Conservation (phyloP, 306 rosid genomes). For the Cicer chorassanicum region DNA sequence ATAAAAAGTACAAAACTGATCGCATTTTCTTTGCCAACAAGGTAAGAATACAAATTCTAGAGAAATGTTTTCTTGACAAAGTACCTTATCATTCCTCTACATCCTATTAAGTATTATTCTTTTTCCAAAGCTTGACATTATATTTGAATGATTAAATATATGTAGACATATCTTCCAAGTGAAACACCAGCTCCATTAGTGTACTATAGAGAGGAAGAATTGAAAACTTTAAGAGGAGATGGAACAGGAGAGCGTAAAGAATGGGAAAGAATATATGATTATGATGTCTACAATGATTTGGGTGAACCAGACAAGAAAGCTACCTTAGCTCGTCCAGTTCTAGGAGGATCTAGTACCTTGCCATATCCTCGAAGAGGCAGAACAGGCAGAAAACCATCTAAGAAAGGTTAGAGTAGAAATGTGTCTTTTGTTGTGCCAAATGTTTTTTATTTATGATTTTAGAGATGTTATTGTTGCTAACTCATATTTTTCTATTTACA, state of each 20-base stretch:
- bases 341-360: slow-evolving; percentile 64
- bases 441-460: background rate
- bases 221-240: slow-evolving; percentile 65
- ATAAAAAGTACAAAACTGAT: slow-evolving; percentile 28
- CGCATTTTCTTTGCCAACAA: slow-evolving; percentile 75
- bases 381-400: slow-evolving; percentile 63
- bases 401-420: slow-evolving; percentile 52
- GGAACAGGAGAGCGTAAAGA: slow-evolving; percentile 74
- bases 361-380: slow-evolving; percentile 91
- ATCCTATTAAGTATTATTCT: no score
- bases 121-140: no score
- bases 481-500: slow-evolving; percentile 2
- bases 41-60: slow-evolving; percentile 14
- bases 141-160: background rate
- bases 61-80: no score
- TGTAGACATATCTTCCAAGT: slow-evolving; percentile 73
- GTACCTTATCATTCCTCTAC: no score
- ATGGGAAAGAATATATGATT: slow-evolving; percentile 78
- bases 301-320: slow-evolving; percentile 58
- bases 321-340: slow-evolving; percentile 60
- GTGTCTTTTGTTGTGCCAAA: background rate
- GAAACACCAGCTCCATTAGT: slow-evolving; percentile 66
- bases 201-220: slow-evolving; percentile 61
- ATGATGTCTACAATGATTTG: slow-evolving; percentile 77
- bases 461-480: background rate